Conservation (phyloP, 2,329 filamentous ascomycete species). For the Arthrobotrys musiformis region DNA sequence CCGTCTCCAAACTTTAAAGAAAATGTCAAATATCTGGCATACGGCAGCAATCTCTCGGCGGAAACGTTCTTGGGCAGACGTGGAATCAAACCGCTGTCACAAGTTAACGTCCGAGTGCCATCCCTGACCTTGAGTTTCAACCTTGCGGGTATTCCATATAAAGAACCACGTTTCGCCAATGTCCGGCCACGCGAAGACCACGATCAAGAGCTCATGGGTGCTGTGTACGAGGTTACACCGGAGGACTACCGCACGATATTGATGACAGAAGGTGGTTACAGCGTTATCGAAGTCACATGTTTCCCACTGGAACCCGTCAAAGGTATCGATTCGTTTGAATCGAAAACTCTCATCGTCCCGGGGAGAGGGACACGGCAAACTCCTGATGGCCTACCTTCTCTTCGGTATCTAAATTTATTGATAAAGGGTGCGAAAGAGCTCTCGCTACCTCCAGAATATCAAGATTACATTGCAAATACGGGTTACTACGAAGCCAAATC, state of each 20-base stretch:
- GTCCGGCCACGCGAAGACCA: conserved; percentile 70
- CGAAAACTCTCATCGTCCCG: conserved; percentile 84
- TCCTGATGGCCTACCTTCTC: conserved; percentile 81
- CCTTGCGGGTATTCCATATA: conserved; percentile 84
- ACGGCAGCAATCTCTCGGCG: conserved; percentile 87
- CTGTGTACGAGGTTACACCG: conserved; percentile 92
- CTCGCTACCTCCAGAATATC: conserved; percentile 80
- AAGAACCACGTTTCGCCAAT: conserved; percentile 92
- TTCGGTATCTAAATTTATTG: conserved; percentile 84
- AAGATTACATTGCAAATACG: conserved; percentile 75
- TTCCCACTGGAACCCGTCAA: conserved; percentile 69
- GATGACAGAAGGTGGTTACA: conserved; percentile 90
- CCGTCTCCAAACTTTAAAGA: conserved; percentile 57
- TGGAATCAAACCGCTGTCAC: conserved; percentile 81
- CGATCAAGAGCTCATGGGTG: conserved; percentile 83
- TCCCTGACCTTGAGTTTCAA: conserved; percentile 82
- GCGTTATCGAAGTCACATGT: conserved; percentile 70
- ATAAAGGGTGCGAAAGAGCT: conserved; percentile 82
- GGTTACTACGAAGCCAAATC: conserved; percentile 72
- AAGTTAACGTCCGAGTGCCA: conserved; percentile 83
- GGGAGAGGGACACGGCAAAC: conserved; percentile 68
- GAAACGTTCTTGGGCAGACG: conserved; percentile 80
- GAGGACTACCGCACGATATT: conserved; percentile 87
- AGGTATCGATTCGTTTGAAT: conserved; percentile 70
- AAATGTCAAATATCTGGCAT: conserved; percentile 83